These are phyloP conservation scores for Gossypium davidsonii DNA, from an alignment of 441 rosid species.

Conservation along the genomic window DNA sequence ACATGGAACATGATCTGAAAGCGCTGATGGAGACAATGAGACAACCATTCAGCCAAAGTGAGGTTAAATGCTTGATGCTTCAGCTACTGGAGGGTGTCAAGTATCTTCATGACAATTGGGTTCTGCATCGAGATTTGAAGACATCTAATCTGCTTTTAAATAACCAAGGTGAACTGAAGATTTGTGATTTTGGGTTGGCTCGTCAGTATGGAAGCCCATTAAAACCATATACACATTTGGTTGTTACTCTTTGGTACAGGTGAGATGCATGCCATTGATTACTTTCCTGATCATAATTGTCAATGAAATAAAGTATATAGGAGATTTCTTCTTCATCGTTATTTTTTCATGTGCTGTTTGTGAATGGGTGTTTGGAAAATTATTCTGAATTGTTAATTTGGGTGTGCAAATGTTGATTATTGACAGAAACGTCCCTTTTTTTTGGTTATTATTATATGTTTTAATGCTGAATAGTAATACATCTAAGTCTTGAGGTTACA, in stretches of 20 bases:
- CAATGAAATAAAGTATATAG: neutral
- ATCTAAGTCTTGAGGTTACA: neutral
- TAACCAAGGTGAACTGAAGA: slow-evolving; percentile 93
- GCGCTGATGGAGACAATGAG: slow-evolving; percentile 96
- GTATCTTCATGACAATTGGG: slow-evolving; percentile 99
- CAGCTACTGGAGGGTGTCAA: slow-evolving; percentile 90
- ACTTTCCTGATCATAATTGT: neutral
- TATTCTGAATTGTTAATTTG: neutral
- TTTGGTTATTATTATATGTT: neutral
- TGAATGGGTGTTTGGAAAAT: neutral
- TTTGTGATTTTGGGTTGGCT: slow-evolving; percentile 97
- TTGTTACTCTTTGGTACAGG: slow-evolving; percentile 99
- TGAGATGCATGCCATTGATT: slow-evolving; percentile 24
- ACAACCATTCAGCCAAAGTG: slow-evolving; percentile 98
- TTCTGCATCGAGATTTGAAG: slow-evolving; percentile 95
- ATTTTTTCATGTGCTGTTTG: neutral
- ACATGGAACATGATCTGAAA: slow-evolving; percentile 98
- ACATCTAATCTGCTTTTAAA: slow-evolving; percentile 93
- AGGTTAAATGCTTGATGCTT: slow-evolving; percentile 95
- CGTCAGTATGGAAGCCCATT: slow-evolving; percentile 97
- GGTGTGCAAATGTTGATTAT: neutral
- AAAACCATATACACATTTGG: slow-evolving; percentile 95
- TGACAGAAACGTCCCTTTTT: neutral
- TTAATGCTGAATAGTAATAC: neutral
- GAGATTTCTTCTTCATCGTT: neutral